Conservation (phyloP, 192 early-diverging fungal genomes). For the Coemansia sp. region DNA sequence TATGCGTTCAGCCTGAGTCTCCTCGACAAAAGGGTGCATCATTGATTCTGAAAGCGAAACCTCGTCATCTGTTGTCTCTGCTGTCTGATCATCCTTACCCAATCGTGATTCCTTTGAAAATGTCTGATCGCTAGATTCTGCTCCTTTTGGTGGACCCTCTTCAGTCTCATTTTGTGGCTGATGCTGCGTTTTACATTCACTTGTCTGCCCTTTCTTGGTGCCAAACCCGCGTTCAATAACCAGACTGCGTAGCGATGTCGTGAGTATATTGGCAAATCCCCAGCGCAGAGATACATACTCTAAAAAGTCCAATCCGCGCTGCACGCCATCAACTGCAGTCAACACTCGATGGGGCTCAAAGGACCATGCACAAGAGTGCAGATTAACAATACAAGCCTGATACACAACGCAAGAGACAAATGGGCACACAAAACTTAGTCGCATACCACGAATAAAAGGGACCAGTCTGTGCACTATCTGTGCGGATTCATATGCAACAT, state of each 20-base stretch:
- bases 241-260: conserved; percentile 33
- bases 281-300: conserved; percentile 40
- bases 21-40: conserved; percentile 27
- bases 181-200: neutral
- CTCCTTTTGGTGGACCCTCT: neutral
- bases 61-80: neutral
- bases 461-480: conserved; percentile 39
- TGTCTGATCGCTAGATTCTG: neutral
- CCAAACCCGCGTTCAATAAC: conserved; percentile 49
- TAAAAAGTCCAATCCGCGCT: conserved; percentile 33
- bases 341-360: conserved; percentile 17
- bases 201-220: neutral
- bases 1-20: conserved; percentile 36
- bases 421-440: conserved; percentile 29
- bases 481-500: conserved; percentile 22
- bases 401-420: conserved; percentile 42
- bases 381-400: conserved; percentile 44
- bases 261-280: conserved; percentile 39
- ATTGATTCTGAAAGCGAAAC: conserved; percentile 8
- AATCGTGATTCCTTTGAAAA: neutral
- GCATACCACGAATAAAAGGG: conserved; percentile 40
- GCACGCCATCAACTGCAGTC: conserved; percentile 26
- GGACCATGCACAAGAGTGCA: conserved; percentile 34
- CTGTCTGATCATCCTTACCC: neutral
- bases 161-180: neutral